These are phyloP conservation scores for Solanum habrochaites DNA, from an alignment of 257 asterid species.

Conservation along the genomic window DNA sequence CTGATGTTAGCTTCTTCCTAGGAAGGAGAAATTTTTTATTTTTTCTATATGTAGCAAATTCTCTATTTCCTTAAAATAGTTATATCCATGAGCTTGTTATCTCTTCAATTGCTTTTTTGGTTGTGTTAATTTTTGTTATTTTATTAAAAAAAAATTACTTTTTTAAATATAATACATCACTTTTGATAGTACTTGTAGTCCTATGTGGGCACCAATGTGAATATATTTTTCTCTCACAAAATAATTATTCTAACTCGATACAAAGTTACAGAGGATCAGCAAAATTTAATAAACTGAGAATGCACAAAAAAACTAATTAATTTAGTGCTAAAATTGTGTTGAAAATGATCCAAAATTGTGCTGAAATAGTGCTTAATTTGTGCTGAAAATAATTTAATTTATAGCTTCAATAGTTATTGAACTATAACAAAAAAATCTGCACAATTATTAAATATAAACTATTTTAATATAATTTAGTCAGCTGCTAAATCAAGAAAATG, in stretches of 20 bases:
- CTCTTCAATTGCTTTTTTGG: neutral
- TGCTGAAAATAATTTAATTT: too few relatives aligned
- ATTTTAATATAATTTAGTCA: too few relatives aligned
- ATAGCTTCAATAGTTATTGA: neutral
- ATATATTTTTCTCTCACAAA: neutral
- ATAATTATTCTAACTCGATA: neutral
- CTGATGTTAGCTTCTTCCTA: neutral
- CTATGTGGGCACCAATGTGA: too few relatives aligned
- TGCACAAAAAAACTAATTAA: neutral
- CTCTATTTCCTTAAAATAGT: neutral
- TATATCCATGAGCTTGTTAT: neutral
- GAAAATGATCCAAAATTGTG: neutral
- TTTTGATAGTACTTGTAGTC: too few relatives aligned
- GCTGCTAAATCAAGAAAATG: neutral
- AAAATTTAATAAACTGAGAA: neutral
- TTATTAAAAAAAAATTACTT: too few relatives aligned
- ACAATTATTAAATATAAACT: neutral
- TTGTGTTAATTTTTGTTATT: neutral
- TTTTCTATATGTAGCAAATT: neutral
- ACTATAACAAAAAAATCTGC: neutral
- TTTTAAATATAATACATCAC: too few relatives aligned
- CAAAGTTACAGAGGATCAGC: too few relatives aligned
- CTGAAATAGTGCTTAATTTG: neutral
- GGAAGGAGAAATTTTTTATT: neutral
- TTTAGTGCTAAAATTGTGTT: neutral